Evolutionary conservation across 108 stramenopile genomes (phyloP).

Genomic region (Tribonema minus): DNA sequence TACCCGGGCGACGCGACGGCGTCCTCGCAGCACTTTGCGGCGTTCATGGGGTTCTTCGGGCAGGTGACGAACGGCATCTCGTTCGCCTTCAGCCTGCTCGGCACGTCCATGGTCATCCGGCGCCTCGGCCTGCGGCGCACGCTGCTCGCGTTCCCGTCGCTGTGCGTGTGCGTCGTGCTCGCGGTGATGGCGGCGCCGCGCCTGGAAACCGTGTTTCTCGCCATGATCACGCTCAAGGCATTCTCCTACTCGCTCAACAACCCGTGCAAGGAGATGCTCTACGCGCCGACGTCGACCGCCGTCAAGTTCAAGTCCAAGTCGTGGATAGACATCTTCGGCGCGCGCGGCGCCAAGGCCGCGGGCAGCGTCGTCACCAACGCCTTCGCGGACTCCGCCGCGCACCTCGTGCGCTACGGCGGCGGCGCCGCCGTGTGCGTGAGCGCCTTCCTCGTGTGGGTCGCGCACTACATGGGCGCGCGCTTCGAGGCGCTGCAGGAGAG

Average conservation of each 20-base stretch:
- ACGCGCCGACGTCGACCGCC: slow-evolving; percentile 83
- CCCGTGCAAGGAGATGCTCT: slow-evolving; percentile 94
- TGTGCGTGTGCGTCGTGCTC: slow-evolving; percentile 74
- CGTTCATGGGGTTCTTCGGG: slow-evolving; percentile 93
- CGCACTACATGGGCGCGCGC: slow-evolving; percentile 78
- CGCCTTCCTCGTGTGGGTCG: slow-evolving; percentile 88
- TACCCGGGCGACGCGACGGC: slow-evolving; percentile 65
- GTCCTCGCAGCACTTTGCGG: slow-evolving; percentile 61
- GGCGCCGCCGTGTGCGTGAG: slow-evolving; percentile 80
- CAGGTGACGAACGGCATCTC: slow-evolving; percentile 87
- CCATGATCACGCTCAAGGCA: slow-evolving; percentile 93
- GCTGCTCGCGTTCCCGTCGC: slow-evolving; percentile 81
- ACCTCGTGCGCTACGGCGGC: slow-evolving; percentile 77
- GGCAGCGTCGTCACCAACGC: slow-evolving; percentile 90
- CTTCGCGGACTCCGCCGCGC: slow-evolving; percentile 71
- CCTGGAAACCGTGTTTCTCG: slow-evolving; percentile 83
- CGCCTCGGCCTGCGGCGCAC: slow-evolving; percentile 79
- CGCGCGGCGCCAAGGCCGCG: slow-evolving; percentile 84
- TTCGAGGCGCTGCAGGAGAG: slow-evolving; percentile 83
- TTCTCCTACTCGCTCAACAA: slow-evolving; percentile 92
- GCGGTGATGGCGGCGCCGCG: slow-evolving; percentile 73
- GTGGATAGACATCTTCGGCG: slow-evolving; percentile 97
- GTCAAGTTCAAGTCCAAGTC: slow-evolving; percentile 94
- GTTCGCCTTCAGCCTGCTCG: slow-evolving; percentile 82
- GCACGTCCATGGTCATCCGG: slow-evolving; percentile 90